A percentile compares a stretch with the other conserved stretches of the same genome.
These are phyloP conservation scores for Castanea crenata DNA, from an alignment of 306 rosid genomes.

Conservation along the genomic window DNA sequence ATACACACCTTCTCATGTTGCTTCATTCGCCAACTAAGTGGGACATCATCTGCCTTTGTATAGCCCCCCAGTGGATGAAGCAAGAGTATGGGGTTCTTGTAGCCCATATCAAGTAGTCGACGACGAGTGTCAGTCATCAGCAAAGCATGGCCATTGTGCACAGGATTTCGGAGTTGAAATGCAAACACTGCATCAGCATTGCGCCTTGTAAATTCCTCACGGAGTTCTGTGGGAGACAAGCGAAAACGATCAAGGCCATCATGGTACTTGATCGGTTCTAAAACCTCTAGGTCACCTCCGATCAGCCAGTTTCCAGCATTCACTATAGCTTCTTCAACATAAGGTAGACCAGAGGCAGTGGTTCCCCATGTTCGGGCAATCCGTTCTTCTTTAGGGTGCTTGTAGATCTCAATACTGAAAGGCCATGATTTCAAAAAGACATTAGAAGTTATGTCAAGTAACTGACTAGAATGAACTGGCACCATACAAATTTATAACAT, in stretches of 20 bases:
- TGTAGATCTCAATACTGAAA: conserved; percentile 86
- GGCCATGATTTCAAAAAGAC: conserved; percentile 19
- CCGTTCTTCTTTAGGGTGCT: conserved; percentile 95
- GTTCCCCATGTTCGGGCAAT: conserved; percentile 98
- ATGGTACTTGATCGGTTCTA: conserved; percentile 75
- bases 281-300: conserved; percentile 96
- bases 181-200: conserved; percentile 98
- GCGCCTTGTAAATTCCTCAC: conserved; percentile 75
- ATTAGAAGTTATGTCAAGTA: conserved; percentile 6
- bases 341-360: conserved; percentile 85
- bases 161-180: conserved; percentile 94
- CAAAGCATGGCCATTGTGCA: conserved; percentile 97
- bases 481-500: not conserved
- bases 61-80: conserved; percentile 98
- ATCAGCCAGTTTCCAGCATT: conserved; percentile 91
- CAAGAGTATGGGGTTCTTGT: conserved; percentile 89
- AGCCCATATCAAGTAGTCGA: conserved; percentile 95
- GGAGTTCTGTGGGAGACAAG: conserved; percentile 82
- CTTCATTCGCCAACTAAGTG: conserved; percentile 94
- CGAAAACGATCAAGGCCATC: conserved; percentile 96
- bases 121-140: conserved; percentile 96
- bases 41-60: conserved; percentile 98
- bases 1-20: conserved; percentile 88
- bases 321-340: conserved; percentile 78
- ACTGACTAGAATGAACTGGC: not conserved